Conservation (phyloP, 345 rosid species). For the Gossypium sturtianum region DNA sequence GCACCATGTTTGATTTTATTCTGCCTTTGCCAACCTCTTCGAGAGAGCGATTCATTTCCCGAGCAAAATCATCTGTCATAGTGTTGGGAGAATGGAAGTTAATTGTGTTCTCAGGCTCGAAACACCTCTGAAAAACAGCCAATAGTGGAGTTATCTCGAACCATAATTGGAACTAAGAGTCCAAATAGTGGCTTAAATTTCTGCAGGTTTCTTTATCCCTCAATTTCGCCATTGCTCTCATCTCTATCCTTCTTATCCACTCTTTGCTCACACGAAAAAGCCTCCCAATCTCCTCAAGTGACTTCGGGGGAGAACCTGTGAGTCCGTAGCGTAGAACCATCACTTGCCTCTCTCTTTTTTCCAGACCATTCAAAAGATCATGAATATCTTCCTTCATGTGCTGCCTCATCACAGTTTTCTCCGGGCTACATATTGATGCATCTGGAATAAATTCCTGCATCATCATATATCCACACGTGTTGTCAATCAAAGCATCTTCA, state of each 20-base stretch:
- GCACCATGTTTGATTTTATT: not conserved
- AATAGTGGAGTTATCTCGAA: not conserved
- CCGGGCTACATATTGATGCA: slow-evolving; percentile 38
- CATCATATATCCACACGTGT: not conserved
- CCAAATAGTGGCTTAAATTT: slow-evolving; percentile 40
- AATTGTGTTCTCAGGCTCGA: not conserved
- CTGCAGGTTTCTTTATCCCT: slow-evolving; percentile 33
- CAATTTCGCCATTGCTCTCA: slow-evolving; percentile 53
- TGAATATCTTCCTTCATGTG: slow-evolving; percentile 47
- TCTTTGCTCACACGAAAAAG: slow-evolving; percentile 67
- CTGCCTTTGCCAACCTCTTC: not conserved
- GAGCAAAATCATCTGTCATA: not conserved
- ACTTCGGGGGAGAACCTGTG: slow-evolving; percentile 42
- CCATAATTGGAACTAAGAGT: not conserved
- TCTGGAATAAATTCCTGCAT: slow-evolving; percentile 62
- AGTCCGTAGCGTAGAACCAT: slow-evolving; percentile 58
- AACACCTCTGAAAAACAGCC: not conserved
- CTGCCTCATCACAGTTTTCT: slow-evolving; percentile 48
- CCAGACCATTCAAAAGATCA: slow-evolving; percentile 49
- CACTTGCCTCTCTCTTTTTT: slow-evolving; percentile 63
- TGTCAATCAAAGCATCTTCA: not conserved
- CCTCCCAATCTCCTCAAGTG: slow-evolving; percentile 76
- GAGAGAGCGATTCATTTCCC: not conserved
- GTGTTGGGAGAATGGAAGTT: not conserved
- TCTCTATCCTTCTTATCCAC: slow-evolving; percentile 71